Conservation (phyloP, 108 stramenopile genomes). For the Nannochloropsis oceanica region DNA sequence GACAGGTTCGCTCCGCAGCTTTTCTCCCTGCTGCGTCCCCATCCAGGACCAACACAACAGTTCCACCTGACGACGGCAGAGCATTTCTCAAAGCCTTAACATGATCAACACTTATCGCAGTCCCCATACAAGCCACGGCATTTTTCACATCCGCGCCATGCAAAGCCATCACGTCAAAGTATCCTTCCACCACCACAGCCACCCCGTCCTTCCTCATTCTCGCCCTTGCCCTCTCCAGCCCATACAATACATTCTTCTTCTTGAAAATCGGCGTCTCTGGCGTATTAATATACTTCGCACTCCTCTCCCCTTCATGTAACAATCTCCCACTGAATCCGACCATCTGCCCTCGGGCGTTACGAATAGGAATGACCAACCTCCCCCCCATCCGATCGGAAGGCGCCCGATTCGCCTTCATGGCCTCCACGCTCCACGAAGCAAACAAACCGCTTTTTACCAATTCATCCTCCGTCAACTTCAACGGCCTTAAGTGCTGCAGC, state of each 20-base stretch:
- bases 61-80: slow-evolving; percentile 29
- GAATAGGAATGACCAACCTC: slow-evolving; percentile 30
- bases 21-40: slow-evolving; percentile 62
- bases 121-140: slow-evolving; percentile 74
- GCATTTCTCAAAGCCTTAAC: slow-evolving; percentile 38
- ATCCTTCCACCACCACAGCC: slow-evolving; percentile 73
- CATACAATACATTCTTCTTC: slow-evolving; percentile 63
- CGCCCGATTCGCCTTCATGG: neutral
- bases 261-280: slow-evolving; percentile 67
- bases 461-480: slow-evolving; percentile 52
- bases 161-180: slow-evolving; percentile 75
- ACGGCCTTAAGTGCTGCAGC: slow-evolving; percentile 49
- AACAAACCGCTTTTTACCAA: slow-evolving; percentile 65
- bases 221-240: slow-evolving; percentile 44
- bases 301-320: neutral
- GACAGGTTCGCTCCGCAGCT: slow-evolving; percentile 59
- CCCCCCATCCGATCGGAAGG: slow-evolving; percentile 22
- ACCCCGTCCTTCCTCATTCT: slow-evolving; percentile 17
- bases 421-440: neutral
- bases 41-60: slow-evolving; percentile 65
- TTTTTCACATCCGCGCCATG: slow-evolving; percentile 54
- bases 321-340: slow-evolving; percentile 31
- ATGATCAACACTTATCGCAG: slow-evolving; percentile 60
- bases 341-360: slow-evolving; percentile 10
- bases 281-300: slow-evolving; percentile 78